A percentile compares a stretch with the other conserved stretches of the same genome.
Conservation (phyloP, 257 asterid species). For the Linaria vulgaris region DNA sequence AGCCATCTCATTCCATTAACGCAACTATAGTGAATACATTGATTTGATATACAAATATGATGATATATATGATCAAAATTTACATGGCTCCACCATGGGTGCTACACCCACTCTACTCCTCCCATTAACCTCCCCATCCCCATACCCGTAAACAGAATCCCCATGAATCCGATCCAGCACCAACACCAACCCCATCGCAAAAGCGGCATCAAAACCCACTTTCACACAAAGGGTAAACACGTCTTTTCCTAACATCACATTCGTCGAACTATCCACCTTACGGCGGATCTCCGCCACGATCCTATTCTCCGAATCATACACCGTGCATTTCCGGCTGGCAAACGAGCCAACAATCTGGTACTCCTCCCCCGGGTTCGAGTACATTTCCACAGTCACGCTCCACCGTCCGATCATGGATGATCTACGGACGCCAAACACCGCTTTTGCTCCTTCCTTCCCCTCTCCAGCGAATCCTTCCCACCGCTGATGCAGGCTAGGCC, state of each 20-base stretch:
- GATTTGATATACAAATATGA: too few species aligned
- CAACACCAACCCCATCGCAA: slow-evolving; percentile 64
- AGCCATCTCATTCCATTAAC: not conserved
- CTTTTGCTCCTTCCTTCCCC: slow-evolving; percentile 48
- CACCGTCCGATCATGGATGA: slow-evolving; percentile 70
- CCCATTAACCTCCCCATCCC: slow-evolving; percentile 14
- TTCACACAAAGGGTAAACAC: slow-evolving; percentile 41
- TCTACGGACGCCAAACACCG: slow-evolving; percentile 66
- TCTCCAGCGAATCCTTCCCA: slow-evolving; percentile 80
- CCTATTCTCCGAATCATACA: slow-evolving; percentile 42
- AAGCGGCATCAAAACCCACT: slow-evolving; percentile 63
- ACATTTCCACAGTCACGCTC: slow-evolving; percentile 52
- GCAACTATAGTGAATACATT: too few species aligned
- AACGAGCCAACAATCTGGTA: slow-evolving; percentile 67
- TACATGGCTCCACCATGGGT: slow-evolving; percentile 33
- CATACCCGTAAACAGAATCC: slow-evolving; percentile 28
- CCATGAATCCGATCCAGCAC: slow-evolving; percentile 59
- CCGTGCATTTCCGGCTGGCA: slow-evolving; percentile 52
- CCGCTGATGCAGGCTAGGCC: slow-evolving; percentile 68
- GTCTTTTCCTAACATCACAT: slow-evolving; percentile 62
- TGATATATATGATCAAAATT: not conserved
- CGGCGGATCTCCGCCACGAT: slow-evolving; percentile 61
- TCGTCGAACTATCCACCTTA: slow-evolving; percentile 53
- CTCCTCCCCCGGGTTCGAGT: slow-evolving; percentile 44
- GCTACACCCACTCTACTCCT: slow-evolving; percentile 42